phyloP scores from a whole-genome alignment of 2,329 filamentous ascomycete genomes.

The Fusarium fujikuroi region DNA sequence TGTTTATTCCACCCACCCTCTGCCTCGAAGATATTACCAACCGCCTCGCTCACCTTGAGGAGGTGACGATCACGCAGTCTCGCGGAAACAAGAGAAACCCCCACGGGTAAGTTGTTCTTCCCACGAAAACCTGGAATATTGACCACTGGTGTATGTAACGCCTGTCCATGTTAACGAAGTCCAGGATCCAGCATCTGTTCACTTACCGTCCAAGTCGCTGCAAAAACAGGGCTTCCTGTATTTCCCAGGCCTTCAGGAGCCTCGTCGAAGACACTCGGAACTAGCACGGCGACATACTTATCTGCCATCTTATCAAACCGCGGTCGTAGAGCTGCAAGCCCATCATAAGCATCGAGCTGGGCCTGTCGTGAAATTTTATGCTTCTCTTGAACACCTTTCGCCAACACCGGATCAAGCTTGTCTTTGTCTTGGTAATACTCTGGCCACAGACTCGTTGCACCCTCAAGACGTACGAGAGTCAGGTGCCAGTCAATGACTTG shows the following conservation, averaged over 20 bases:
- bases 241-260: conserved; percentile 63
- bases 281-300: conserved; percentile 65
- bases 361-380: conserved; percentile 55
- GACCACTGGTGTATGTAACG: conserved; percentile 68
- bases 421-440: conserved; percentile 62
- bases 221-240: conserved; percentile 66
- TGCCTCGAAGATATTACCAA: conserved; percentile 49
- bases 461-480: conserved; percentile 62
- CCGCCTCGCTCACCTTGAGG: conserved; percentile 52
- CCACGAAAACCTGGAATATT: conserved; percentile 73
- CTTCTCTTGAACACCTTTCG: conserved; percentile 62
- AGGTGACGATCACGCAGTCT: conserved; percentile 59
- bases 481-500: conserved; percentile 63
- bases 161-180: conserved; percentile 33
- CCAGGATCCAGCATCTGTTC: conserved; percentile 47
- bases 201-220: conserved; percentile 63
- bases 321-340: conserved; percentile 63
- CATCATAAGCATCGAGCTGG: conserved; percentile 64
- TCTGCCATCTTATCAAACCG: conserved; percentile 63
- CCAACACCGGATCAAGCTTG: conserved; percentile 57
- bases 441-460: conserved; percentile 61
- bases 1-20: conserved; percentile 39
- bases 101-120: conserved; percentile 62
- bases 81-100: conserved; percentile 61
- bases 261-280: conserved; percentile 68